These are phyloP conservation scores for Terfezia claveryi DNA, from an alignment of 495 filamentous ascomycete species.

Conservation along the genomic window DNA sequence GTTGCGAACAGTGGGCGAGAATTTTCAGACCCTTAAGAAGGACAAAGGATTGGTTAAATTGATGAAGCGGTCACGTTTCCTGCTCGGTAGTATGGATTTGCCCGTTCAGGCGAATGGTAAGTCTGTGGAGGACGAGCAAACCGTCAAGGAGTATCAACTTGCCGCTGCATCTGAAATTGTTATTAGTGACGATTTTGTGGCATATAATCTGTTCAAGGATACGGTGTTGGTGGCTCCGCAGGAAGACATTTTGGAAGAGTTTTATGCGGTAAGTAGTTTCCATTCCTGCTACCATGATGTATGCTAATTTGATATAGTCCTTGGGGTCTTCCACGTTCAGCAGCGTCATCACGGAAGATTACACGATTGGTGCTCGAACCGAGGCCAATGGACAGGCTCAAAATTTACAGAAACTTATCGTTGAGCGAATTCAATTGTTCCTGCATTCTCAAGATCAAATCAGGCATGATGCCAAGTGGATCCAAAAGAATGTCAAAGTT, in stretches of 20 bases:
- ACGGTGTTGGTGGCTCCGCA: slow-evolving; percentile 64
- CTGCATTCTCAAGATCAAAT: slow-evolving; percentile 53
- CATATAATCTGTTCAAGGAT: slow-evolving; percentile 63
- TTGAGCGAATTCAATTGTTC: slow-evolving; percentile 73
- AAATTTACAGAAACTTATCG: slow-evolving; percentile 51
- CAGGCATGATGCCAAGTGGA: slow-evolving; percentile 66
- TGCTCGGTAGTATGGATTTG: slow-evolving; percentile 62
- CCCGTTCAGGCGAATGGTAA: slow-evolving; percentile 22
- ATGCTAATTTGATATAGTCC: slow-evolving; percentile 1
- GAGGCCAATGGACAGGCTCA: slow-evolving; percentile 27
- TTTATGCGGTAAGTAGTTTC: slow-evolving; percentile 35
- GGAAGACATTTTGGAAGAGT: slow-evolving; percentile 64
- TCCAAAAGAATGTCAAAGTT: slow-evolving; percentile 69
- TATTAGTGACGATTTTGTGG: slow-evolving; percentile 68
- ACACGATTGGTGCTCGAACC: slow-evolving; percentile 25
- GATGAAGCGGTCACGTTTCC: slow-evolving; percentile 52
- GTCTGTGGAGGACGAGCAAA: slow-evolving; percentile 41
- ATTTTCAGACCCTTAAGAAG: slow-evolving; percentile 41
- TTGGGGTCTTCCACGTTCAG: not conserved
- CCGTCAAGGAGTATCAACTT: slow-evolving; percentile 57
- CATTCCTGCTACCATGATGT: not conserved
- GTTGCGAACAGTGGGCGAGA: slow-evolving; percentile 52
- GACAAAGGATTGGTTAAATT: slow-evolving; percentile 54
- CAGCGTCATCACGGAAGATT: not conserved
- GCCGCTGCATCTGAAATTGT: slow-evolving; percentile 46